Evolutionary conservation across 305 asterid genomes (phyloP).

Genomic region (Nicotiana rustica): DNA sequence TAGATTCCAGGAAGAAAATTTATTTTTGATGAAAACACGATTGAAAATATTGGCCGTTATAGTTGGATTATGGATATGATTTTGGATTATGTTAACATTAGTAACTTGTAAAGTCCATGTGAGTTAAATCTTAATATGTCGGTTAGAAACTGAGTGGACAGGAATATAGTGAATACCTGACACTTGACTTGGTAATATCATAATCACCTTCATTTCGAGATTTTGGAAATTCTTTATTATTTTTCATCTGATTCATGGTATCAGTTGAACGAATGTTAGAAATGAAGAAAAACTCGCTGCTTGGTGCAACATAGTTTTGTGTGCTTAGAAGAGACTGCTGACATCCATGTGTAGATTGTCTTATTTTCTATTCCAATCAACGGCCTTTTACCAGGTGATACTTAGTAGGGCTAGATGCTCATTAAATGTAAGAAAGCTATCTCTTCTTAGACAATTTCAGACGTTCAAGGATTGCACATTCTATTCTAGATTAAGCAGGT

Average conservation of each 20-base stretch:
- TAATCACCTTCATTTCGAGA: neutral
- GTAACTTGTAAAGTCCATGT: neutral
- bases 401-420: too few relatives aligned
- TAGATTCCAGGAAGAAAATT: neutral
- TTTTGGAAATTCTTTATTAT: neutral
- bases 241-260: neutral
- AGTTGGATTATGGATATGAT: neutral
- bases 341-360: slow-evolving; percentile 1
- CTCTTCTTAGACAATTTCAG: too few relatives aligned
- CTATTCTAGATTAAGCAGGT: too few relatives aligned
- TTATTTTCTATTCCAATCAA: too few relatives aligned
- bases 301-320: neutral
- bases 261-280: neutral
- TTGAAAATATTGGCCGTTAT: neutral
- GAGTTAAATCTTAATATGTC: neutral
- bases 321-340: neutral
- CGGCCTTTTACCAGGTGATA: too few relatives aligned
- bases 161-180: neutral
- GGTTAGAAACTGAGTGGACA: neutral
- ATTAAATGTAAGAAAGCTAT: too few relatives aligned
- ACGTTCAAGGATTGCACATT: too few relatives aligned
- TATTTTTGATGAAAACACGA: neutral
- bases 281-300: neutral
- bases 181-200: neutral
- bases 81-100: neutral